Conservation (phyloP, 169 alveolate genomes). For the Babesia ovata region DNA sequence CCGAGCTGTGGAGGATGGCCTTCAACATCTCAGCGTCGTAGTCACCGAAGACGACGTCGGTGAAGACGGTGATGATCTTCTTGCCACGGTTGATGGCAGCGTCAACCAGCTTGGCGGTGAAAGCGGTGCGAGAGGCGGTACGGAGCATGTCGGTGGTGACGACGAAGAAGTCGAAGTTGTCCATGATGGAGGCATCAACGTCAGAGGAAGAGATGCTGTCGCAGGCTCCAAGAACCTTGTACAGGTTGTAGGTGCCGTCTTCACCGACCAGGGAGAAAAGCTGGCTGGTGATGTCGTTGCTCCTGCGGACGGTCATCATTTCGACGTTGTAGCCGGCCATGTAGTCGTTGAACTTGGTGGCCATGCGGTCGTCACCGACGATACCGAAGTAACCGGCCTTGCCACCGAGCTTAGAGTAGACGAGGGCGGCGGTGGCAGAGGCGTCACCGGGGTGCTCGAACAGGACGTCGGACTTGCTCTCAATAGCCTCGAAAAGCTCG, state of each 20-base stretch:
- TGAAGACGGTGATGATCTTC: slow-evolving; percentile 10
- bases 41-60: slow-evolving; percentile 3
- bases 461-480: background rate
- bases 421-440: slow-evolving; percentile 7
- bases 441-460: slow-evolving; percentile 5
- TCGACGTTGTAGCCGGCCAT: background rate
- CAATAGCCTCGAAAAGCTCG: slow-evolving; percentile 2
- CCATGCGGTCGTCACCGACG: slow-evolving; percentile 5
- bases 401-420: slow-evolving; percentile 30
- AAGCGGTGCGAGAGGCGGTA: background rate
- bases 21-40: slow-evolving; percentile 5
- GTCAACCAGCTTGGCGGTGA: slow-evolving; percentile 21
- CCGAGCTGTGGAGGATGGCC: slow-evolving; percentile 13
- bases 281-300: slow-evolving; percentile 8
- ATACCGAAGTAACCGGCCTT: slow-evolving; percentile 8
- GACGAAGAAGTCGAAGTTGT: slow-evolving; percentile 16
- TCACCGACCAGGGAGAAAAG: slow-evolving; percentile 3
- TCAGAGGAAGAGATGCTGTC: background rate
- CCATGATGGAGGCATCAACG: background rate
- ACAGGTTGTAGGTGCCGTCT: slow-evolving; percentile 9
- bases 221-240: slow-evolving; percentile 2
- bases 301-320: background rate
- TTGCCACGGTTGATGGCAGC: slow-evolving; percentile 32
- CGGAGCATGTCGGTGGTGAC: slow-evolving; percentile 15
- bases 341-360: background rate